phyloP scores from a whole-genome alignment of 805 yeast genomes.

The Saccharomycopsis guyanensis region DNA sequence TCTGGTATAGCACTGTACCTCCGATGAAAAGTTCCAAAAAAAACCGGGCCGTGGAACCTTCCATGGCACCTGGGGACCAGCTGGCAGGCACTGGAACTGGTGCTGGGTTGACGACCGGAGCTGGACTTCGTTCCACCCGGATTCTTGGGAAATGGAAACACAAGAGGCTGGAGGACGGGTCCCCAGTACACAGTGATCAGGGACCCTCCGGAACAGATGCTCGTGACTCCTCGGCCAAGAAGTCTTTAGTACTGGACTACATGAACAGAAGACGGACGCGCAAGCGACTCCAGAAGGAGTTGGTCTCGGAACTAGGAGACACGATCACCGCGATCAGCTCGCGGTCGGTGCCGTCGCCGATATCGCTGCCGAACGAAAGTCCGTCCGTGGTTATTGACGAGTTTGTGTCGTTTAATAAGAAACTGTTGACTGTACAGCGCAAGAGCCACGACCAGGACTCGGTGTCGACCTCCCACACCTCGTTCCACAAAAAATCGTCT shows the following conservation, averaged over 20 bases:
- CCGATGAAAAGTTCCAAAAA: too few species aligned
- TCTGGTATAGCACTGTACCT: too few species aligned
- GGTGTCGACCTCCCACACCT: neutral
- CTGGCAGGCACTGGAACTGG: too few species aligned
- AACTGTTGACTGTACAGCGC: neutral
- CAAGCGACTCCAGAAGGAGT: neutral
- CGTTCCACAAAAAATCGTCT: conserved; percentile 9
- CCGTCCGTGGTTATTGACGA: conserved; percentile 3
- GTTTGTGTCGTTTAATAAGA: neutral
- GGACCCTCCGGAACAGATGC: too few species aligned
- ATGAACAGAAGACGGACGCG: neutral
- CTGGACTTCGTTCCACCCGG: too few species aligned
- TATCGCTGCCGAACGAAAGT: neutral
- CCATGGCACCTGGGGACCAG: too few species aligned
- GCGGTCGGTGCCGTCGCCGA: neutral
- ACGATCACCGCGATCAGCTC: neutral
- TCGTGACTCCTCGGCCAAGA: neutral
- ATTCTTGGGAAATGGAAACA: too few species aligned
- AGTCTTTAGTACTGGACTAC: neutral
- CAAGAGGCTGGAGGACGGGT: too few species aligned
- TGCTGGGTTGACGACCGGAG: too few species aligned
- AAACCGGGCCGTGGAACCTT: too few species aligned
- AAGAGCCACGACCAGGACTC: conserved; percentile 1
- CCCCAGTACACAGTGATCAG: too few species aligned
- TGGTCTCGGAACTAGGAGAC: neutral